Base-by-base conservation (phyloP, 2,329 filamentous ascomycete genomes). In the Metarhizium album region DNA sequence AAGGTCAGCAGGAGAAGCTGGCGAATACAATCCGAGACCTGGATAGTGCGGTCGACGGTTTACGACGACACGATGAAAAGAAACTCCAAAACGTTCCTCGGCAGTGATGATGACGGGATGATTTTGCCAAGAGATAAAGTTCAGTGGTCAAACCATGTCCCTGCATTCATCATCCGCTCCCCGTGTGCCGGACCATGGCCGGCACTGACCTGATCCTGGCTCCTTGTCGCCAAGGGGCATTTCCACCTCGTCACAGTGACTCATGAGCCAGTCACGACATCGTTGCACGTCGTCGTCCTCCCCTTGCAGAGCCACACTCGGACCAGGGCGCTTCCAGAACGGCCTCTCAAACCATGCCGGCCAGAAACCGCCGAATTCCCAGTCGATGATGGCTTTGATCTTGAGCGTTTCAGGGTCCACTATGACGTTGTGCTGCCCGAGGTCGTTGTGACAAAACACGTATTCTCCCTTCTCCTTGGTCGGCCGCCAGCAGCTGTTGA, bases 341-440 rank as follows among this genome's bases (percentile, higher is more conserved):
- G 47, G 48, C 22, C 18, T 33, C 40, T 58, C 54, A 37, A 59
- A 60, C 57, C 56, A 56, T 11, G 52, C 42, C 29, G 55, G 56
- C 52, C 54, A 67, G 55, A 65, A 67, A 3, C 64, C 65, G 3
- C 59, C 61, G 49, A 60, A 66, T 51, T 69, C 66, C 65, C 65
- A 68, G 42, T 67, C 65, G 24, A 68, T 56, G 27, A 67, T 64
- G 8, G 62, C 63, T 1, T 47, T 48, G 18, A 67, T 62, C 46
- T 63, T 59, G 42, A 66, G 51, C 16, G 60, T 62, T 1, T 57
- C 45, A 2, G 49, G 51, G 18, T 56, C 47, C 3, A 52, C 54
- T n/a, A 55, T 52, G 8, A 56, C 42, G n/a, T 56, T 55, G 6
- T 55, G 49, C 33, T 55, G 51, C 16, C 42, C 48, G 7, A 56